Evolutionary conservation across 2,329 filamentous ascomycete genomes (phyloP).

Genomic region (Aspergillus sp.): DNA sequence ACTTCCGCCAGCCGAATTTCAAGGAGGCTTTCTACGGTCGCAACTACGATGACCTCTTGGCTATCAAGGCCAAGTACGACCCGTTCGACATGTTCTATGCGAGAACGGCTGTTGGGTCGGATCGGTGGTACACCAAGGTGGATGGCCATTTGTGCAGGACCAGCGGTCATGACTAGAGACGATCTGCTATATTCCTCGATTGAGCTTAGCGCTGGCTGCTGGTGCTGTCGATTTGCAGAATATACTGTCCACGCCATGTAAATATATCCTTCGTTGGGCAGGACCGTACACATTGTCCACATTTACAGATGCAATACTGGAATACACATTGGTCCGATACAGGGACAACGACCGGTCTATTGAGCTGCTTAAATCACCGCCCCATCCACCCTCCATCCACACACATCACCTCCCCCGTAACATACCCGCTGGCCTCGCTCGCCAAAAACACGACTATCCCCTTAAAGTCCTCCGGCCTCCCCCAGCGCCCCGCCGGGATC

Average conservation of each 20-base stretch:
- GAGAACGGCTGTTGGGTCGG: constrained; percentile 12
- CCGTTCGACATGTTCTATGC: constrained; percentile 11
- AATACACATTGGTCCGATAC: too few species aligned
- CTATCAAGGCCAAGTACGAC: constrained; percentile 21
- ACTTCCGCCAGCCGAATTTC: constrained; percentile 9
- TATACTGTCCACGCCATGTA: too few species aligned
- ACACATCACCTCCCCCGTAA: constrained; percentile 70
- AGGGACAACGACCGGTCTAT: too few species aligned
- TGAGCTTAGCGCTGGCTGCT: too few species aligned
- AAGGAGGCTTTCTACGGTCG: constrained; percentile 18
- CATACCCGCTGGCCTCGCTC: constrained; percentile 66
- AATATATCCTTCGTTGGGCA: too few species aligned
- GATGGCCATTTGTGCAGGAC: too few species aligned
- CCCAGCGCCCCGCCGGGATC: constrained; percentile 81
- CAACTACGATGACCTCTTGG: constrained; percentile 17
- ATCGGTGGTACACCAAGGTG: too few species aligned
- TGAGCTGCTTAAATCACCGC: constrained; percentile 40
- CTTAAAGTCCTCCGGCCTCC: constrained; percentile 76
- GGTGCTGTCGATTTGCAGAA: too few species aligned
- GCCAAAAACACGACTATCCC: constrained; percentile 70
- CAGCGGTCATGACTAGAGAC: too few species aligned
- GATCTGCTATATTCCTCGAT: too few species aligned
- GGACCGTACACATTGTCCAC: too few species aligned
- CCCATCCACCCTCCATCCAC: constrained; percentile 95
- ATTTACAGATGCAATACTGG: too few species aligned